phyloP scores from a whole-genome alignment of 345 rosid genomes.

The Corchorus olitorius region DNA sequence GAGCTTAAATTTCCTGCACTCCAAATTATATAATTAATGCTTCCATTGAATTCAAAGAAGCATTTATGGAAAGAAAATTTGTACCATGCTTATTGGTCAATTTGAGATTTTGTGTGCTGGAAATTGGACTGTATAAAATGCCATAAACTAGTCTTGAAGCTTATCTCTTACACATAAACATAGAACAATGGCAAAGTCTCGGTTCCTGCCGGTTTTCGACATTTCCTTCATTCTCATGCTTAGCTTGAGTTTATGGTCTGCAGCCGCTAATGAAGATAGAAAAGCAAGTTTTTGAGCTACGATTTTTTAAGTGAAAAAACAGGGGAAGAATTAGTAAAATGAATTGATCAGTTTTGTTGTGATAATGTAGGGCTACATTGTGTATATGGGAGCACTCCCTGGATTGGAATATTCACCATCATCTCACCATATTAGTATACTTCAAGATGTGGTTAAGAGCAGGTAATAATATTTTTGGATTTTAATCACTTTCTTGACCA shows the following conservation, averaged over 20 bases:
- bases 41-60: too few relatives aligned
- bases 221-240: neutral
- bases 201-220: neutral
- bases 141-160: neutral
- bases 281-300: neutral
- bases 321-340: neutral
- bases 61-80: too few relatives aligned
- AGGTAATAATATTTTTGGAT: constrained; percentile 22
- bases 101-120: too few relatives aligned
- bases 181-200: neutral
- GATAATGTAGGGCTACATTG: constrained; percentile 34
- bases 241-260: neutral
- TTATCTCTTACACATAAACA: neutral
- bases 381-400: constrained; percentile 45
- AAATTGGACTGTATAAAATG: neutral
- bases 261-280: neutral
- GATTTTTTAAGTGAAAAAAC: too few relatives aligned
- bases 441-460: constrained; percentile 30
- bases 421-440: constrained; percentile 35
- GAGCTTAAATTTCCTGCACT: too few relatives aligned
- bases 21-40: too few relatives aligned
- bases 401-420: constrained; percentile 16
- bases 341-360: neutral
- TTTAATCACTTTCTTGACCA: neutral
- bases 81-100: too few relatives aligned